Base-by-base conservation (phyloP, 805 yeast species). In the Ogataea henricii region DNA sequence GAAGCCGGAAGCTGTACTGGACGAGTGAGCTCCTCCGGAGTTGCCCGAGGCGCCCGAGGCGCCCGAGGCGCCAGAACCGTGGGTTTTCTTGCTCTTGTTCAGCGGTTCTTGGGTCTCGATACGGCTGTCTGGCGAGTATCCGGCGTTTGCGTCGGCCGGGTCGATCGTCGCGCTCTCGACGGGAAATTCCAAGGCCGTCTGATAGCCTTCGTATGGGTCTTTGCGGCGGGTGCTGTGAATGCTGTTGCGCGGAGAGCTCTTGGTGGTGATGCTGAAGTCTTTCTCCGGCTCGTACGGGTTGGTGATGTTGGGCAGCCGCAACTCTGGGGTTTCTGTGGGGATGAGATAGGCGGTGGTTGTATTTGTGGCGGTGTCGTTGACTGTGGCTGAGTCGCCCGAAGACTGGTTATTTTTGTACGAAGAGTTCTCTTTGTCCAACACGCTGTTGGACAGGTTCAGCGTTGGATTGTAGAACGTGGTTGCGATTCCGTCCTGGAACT, bases 1-100 rank as follows among this genome's bases (percentile, higher is more conserved):
- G 65, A 87, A 84, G 58, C 83, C 85, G 1, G 92, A 85, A 40
- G 73, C 81, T 5, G 54, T 45, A 41, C 57, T 53, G 7, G 64
- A 62, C 16, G 64, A 65, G 27, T 59, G 23, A 14, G 48, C 51
- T 5, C 47, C 49, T 18, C n/a, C n/a, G n/a, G 46, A 47, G 41
- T 30, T 33, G 29, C 40, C 48, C 16, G 50, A 45, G 20, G 35
- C 13, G 43, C 46, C 46, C 6, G 27, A 45, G 13, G 33, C 16
- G 22, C 39, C 37, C 5, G 37, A 34, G 10, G 17, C 8, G n/a
- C 37, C 37, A 6, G 37, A 34, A 6, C 16, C 16, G 17, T 17
- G 17, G 18, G 12, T 30, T 14, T n/a, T 16, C 7, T 34, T 34
- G 13, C 22, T 17, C 21, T 17, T 22, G 8, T 34, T 18, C 37